phyloP scores from a whole-genome alignment of 352 stramenopile species.

The Phytophthora ohioensis region DNA sequence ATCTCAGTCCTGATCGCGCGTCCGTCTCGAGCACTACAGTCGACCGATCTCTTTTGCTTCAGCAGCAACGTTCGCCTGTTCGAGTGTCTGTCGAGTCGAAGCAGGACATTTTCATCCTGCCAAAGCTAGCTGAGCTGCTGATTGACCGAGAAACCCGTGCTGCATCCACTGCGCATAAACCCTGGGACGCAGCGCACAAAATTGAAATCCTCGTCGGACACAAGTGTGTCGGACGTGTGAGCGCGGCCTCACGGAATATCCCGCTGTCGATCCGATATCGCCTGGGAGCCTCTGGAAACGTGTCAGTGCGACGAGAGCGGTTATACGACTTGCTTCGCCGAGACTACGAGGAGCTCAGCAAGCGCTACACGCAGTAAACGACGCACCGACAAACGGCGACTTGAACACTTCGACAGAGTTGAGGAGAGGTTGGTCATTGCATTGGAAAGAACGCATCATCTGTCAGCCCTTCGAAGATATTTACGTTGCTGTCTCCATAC shows the following conservation, averaged over 20 bases:
- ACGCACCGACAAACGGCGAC: conserved; percentile 30
- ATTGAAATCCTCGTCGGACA: conserved; percentile 72
- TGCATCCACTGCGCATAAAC: conserved; percentile 32
- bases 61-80: conserved; percentile 24
- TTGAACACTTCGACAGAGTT: conserved; percentile 39
- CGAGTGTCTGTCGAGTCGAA: conserved; percentile 9
- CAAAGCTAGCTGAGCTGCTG: conserved; percentile 49
- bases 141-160: conserved; percentile 61
- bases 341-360: conserved; percentile 56
- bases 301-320: conserved; percentile 60
- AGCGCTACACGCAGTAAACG: conserved; percentile 40
- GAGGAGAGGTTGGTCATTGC: conserved; percentile 50
- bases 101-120: conserved; percentile 25
- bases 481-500: conserved; percentile 63
- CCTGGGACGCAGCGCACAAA: conserved; percentile 67
- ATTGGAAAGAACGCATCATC: conserved; percentile 82
- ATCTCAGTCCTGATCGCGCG: conserved; percentile 7
- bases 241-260: conserved; percentile 56
- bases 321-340: conserved; percentile 60
- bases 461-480: conserved; percentile 81
- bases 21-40: background rate
- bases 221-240: conserved; percentile 65
- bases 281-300: conserved; percentile 49
- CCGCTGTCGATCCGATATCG: conserved; percentile 57
- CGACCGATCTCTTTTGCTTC: conserved; percentile 1